Evolutionary conservation across 2,329 filamentous ascomycete species (phyloP), one percentile per base, ranked within the genome.

Genomic region (Fusarium citri): DNA sequence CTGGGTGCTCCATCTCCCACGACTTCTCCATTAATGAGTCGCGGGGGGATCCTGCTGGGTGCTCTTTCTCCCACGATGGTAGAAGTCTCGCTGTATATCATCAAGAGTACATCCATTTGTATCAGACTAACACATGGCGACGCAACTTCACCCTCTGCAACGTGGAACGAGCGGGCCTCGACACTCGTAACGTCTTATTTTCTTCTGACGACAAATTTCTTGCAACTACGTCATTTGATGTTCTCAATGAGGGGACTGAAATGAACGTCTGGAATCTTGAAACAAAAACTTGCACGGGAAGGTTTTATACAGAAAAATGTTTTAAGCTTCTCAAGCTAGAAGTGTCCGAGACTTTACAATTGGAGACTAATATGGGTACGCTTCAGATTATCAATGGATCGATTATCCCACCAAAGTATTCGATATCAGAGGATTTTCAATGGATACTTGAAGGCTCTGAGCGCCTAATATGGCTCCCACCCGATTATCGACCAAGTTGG

Each of bases 141-240:
- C 4, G 31, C 9, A 37, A 10, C 0, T 10, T 0, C 16, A 37
- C 31, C 1, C 31, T 37, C 9, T 37, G 9, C 31, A 37, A 10
- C 8, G 2, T 34, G 4, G 31, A 10, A 34, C 16, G 8, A 34
- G 5, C 6, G 8, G 31, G 31, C 8, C 5, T 1, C 8, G 2
- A 1, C 18, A 0, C 1, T 10, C 8, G 5, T 10, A 34, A 2
- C 0, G 16, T 18, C 1, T 18, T 34, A 0, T 34, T 37, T 18
- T 37, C 31, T 37, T 37, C 31, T 18, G 16, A 37, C 16, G 31
- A 37, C 5, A 18, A 2, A 11, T 37, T 18, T 11, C 2, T 37
- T 18, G 31, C 31, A 4, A 37, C 31, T 18, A 18, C 31, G 2
- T 37, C 16, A 18, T 1, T 6, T 10, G 9, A 18, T 10, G 1